These are phyloP conservation scores for Rhizopus sp. DNA, from an alignment of 371 early-diverging fungal genomes.

Conservation along the genomic window DNA sequence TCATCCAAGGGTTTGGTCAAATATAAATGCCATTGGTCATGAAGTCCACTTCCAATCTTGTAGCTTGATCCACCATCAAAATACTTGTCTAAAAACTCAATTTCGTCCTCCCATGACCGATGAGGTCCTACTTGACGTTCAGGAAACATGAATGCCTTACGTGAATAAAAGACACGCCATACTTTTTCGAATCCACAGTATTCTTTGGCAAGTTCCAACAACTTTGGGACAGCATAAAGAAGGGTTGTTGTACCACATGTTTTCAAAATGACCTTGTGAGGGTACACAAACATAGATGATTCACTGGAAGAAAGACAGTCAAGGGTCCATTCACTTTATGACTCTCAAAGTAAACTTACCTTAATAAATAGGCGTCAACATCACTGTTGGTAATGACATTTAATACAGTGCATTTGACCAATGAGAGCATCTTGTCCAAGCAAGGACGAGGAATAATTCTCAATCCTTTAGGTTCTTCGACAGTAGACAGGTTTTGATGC, in stretches of 20 bases:
- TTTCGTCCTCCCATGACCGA: slow-evolving; percentile 90
- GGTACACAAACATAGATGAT: slow-evolving; percentile 96
- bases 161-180: slow-evolving; percentile 90
- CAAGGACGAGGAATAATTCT: slow-evolving; percentile 72
- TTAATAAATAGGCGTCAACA: slow-evolving; percentile 89
- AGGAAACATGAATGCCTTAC: slow-evolving; percentile 96
- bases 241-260: slow-evolving; percentile 97
- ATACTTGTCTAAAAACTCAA: slow-evolving; percentile 68
- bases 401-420: slow-evolving; percentile 92
- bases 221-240: slow-evolving; percentile 79
- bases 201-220: slow-evolving; percentile 81
- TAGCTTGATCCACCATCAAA: slow-evolving; percentile 84
- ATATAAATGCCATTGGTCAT: slow-evolving; percentile 96
- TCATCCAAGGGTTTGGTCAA: slow-evolving; percentile 70
- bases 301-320: slow-evolving; percentile 57
- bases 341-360: slow-evolving; percentile 37
- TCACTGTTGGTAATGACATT: slow-evolving; percentile 76
- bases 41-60: slow-evolving; percentile 88
- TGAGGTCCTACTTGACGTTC: slow-evolving; percentile 89
- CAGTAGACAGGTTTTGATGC: slow-evolving; percentile 28
- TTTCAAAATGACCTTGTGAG: slow-evolving; percentile 92
- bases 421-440: slow-evolving; percentile 89
- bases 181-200: slow-evolving; percentile 72
- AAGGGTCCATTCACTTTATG: slow-evolving; percentile 11
- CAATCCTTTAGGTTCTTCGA: slow-evolving; percentile 58